Evolutionary conservation across 257 asterid species (phyloP).

Genomic region (Ehretia macrophylla): DNA sequence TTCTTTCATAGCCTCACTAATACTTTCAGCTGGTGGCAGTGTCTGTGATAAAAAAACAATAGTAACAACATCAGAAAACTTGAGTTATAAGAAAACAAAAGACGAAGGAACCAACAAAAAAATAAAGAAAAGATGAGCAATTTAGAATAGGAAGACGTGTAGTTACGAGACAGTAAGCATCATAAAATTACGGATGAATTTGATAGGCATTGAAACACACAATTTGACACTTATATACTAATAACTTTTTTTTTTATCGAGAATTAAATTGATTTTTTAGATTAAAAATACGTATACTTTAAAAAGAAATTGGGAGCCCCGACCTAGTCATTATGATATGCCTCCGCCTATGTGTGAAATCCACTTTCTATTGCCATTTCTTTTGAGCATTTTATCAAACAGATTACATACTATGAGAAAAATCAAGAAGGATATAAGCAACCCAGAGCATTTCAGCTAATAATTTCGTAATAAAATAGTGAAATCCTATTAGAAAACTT

Average conservation of each 20-base stretch:
- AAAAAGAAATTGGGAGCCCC: too few relatives aligned
- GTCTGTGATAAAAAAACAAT: constrained; percentile 26
- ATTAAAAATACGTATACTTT: too few relatives aligned
- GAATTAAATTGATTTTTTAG: too few relatives aligned
- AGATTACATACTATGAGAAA: constrained; percentile 1
- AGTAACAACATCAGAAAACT: background rate
- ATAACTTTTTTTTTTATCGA: too few relatives aligned
- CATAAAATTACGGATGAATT: too few relatives aligned
- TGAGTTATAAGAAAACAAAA: too few relatives aligned
- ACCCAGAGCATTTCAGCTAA: background rate
- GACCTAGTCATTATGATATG: too few relatives aligned
- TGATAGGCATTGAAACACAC: too few relatives aligned
- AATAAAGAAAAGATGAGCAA: background rate
- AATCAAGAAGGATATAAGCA: background rate
- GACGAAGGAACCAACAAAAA: too few relatives aligned
- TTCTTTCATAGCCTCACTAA: constrained; percentile 19
- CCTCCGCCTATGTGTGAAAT: too few relatives aligned
- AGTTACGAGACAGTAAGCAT: background rate
- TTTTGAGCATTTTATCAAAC: constrained; percentile 46
- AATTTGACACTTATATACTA: too few relatives aligned
- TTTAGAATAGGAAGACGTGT: background rate
- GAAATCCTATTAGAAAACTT: background rate
- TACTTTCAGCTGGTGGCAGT: constrained; percentile 29
- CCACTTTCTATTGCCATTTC: too few relatives aligned
- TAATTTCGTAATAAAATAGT: background rate